Percentiles rank a stretch among this genome's conserved stretches.
phyloP scores from a whole-genome alignment of 106 monocot species.

The Amphibolis antarctica region DNA sequence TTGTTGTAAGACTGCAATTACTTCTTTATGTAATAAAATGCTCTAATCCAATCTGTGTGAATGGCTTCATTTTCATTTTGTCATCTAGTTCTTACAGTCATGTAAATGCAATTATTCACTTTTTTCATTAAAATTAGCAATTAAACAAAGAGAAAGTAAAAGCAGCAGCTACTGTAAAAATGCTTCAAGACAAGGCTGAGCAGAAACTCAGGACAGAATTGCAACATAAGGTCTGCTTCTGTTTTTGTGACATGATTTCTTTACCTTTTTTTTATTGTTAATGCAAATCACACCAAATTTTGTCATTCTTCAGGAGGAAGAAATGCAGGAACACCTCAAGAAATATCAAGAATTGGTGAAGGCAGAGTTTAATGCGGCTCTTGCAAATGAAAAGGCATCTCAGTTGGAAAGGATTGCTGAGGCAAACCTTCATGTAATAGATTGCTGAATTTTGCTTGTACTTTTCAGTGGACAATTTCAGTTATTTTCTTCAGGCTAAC shows the following conservation, averaged over 20 bases:
- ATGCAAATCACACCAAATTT: background rate
- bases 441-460: background rate
- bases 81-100: too few relatives aligned
- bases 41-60: too few relatives aligned
- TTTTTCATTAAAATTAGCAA: constrained; percentile 37
- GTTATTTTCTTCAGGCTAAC: background rate
- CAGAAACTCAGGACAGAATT: constrained; percentile 64
- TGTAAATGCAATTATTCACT: background rate
- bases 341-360: constrained; percentile 66
- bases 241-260: background rate
- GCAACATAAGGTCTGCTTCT: constrained; percentile 50
- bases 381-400: constrained; percentile 75
- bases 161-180: constrained; percentile 51
- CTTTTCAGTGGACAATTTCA: background rate
- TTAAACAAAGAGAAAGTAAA: constrained; percentile 78
- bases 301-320: constrained; percentile 58
- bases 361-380: constrained; percentile 73
- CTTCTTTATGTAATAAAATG: too few relatives aligned
- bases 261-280: background rate
- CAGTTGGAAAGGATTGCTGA: constrained; percentile 92
- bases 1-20: too few relatives aligned
- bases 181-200: constrained; percentile 77
- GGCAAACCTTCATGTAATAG: constrained; percentile 69
- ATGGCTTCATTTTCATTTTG: too few relatives aligned
- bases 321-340: constrained; percentile 32